phyloP scores from a whole-genome alignment of 129 eudicot genomes.

The Lactuca sativa region DNA sequence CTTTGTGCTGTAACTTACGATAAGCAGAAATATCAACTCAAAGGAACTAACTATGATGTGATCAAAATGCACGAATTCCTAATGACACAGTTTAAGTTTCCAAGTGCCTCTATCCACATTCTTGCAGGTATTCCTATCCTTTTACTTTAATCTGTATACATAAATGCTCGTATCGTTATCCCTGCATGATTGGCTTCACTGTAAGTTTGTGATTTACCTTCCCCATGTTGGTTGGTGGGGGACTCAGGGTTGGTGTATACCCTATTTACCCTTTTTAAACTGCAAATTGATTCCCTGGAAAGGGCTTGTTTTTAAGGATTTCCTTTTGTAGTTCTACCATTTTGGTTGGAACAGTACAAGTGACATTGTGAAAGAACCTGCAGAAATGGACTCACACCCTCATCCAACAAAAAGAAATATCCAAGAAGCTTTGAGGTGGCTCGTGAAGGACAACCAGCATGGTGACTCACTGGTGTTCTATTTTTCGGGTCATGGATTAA shows the following conservation, averaged over 20 bases:
- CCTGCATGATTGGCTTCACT: background rate
- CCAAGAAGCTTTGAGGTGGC: conserved; percentile 64
- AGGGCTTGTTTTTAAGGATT: background rate
- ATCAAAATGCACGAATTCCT: conserved; percentile 49
- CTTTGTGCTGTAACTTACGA: conserved; percentile 72
- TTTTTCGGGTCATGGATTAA: conserved; percentile 73
- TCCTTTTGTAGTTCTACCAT: background rate
- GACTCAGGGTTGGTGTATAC: too few relatives aligned
- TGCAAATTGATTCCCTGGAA: too few relatives aligned
- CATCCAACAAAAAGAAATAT: conserved; percentile 65
- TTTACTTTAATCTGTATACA: background rate
- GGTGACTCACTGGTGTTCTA: conserved; percentile 83
- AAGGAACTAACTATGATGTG: conserved; percentile 62
- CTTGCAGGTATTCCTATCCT: conserved; percentile 46
- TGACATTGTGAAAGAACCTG: conserved; percentile 4
- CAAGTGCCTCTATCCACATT: conserved; percentile 43
- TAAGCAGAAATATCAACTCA: conserved; percentile 53
- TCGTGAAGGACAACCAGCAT: conserved; percentile 44
- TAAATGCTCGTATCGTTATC: background rate
- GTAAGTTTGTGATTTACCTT: too few relatives aligned
- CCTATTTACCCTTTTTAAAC: background rate
- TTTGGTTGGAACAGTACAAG: background rate
- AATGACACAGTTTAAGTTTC: conserved; percentile 42
- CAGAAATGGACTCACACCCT: conserved; percentile 45
- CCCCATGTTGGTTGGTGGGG: background rate